phyloP scores from a whole-genome alignment of 2,329 filamentous ascomycete genomes.

The Xylariaceae sp. region DNA sequence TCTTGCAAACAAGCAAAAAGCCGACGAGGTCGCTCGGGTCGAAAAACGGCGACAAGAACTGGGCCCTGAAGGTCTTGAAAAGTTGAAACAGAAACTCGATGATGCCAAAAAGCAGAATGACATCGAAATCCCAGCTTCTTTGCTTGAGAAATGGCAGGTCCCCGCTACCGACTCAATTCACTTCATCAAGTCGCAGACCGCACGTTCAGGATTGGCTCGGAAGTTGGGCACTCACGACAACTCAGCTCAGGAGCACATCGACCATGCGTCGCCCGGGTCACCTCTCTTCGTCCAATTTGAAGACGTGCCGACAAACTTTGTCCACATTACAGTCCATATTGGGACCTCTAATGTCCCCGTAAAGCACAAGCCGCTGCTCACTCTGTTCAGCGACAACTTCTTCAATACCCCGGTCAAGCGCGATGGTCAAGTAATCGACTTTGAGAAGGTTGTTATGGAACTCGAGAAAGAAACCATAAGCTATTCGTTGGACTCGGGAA shows the following conservation, averaged over 20 bases:
- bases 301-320: conserved; percentile 89
- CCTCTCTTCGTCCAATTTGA: conserved; percentile 96
- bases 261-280: conserved; percentile 60
- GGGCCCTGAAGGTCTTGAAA: conserved; percentile 76
- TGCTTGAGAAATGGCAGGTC: conserved; percentile 80
- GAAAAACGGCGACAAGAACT: conserved; percentile 75
- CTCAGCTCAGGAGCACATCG: conserved; percentile 70
- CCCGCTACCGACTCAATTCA: conserved; percentile 88
- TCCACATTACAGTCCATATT: conserved; percentile 77
- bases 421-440: conserved; percentile 73
- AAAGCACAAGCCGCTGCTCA: conserved; percentile 79
- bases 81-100: conserved; percentile 73
- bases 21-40: conserved; percentile 74
- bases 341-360: conserved; percentile 75
- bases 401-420: conserved; percentile 86
- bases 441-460: conserved; percentile 88
- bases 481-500: conserved; percentile 70
- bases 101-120: conserved; percentile 87
- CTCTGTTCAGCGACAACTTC: conserved; percentile 86
- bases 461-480: conserved; percentile 88
- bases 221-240: conserved; percentile 67
- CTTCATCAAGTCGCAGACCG: conserved; percentile 86
- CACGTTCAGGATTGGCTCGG: conserved; percentile 75
- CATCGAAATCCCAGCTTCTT: conserved; percentile 73
- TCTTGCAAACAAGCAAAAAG: conserved; percentile 77